A percentile compares a stretch with the other conserved stretches of the same genome.
Evolutionary conservation across 2,329 filamentous ascomycete species (phyloP).

Genomic region (Microascus cirrosus): DNA sequence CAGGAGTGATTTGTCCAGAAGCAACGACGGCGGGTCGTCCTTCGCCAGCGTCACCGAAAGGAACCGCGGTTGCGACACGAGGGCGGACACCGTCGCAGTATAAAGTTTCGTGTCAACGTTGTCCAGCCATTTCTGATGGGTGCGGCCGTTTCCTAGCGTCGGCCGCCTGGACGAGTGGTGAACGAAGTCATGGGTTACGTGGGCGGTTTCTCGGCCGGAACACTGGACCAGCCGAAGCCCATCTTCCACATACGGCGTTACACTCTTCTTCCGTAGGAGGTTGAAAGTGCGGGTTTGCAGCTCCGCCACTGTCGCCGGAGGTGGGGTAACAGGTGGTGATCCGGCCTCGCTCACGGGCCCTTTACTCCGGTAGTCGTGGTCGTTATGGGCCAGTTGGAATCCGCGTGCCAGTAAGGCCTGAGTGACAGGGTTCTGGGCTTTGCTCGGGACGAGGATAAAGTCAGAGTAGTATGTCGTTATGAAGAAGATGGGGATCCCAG

Average conservation of each 20-base stretch:
- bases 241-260: slow-evolving; percentile 60
- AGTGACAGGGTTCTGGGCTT: slow-evolving; percentile 63
- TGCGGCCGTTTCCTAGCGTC: slow-evolving; percentile 8
- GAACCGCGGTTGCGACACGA: slow-evolving; percentile 54
- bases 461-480: slow-evolving; percentile 97
- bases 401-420: slow-evolving; percentile 66
- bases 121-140: slow-evolving; percentile 38
- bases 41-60: slow-evolving; percentile 64
- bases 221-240: slow-evolving; percentile 69
- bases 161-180: slow-evolving; percentile 13
- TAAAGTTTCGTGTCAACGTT: slow-evolving; percentile 53
- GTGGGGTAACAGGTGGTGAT: slow-evolving; percentile 55
- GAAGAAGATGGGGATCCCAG: slow-evolving; percentile 94
- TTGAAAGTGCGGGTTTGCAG: slow-evolving; percentile 75
- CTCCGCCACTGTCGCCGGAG: slow-evolving; percentile 66
- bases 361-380: slow-evolving; percentile 30
- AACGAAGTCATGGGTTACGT: slow-evolving; percentile 24
- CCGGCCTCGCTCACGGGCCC: slow-evolving; percentile 45
- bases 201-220: slow-evolving; percentile 49
- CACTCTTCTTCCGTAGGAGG: slow-evolving; percentile 65
- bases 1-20: slow-evolving; percentile 59
- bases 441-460: slow-evolving; percentile 82
- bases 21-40: slow-evolving; percentile 61
- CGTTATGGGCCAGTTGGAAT: slow-evolving; percentile 70
- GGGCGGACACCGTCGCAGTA: slow-evolving; percentile 48